Evolutionary conservation across 129 eudicot species (phyloP).

Genomic region (Arctium lappa): DNA sequence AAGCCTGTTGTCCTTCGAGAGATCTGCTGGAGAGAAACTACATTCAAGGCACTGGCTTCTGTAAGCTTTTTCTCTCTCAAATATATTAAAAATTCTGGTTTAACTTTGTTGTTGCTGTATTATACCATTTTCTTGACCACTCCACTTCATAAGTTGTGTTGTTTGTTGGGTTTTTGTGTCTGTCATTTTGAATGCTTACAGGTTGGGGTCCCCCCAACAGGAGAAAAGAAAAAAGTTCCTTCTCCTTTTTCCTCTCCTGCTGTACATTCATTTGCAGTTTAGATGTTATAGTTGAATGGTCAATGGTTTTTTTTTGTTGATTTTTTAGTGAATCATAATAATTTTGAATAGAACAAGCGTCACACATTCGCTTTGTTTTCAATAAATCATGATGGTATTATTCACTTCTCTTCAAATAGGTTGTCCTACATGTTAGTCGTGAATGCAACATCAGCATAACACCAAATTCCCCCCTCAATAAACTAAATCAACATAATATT

Average conservation of each 20-base stretch:
- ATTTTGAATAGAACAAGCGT: background rate
- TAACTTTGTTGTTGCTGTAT: background rate
- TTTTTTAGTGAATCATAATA: background rate
- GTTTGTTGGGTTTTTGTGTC: background rate
- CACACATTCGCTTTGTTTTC: background rate
- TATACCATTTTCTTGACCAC: background rate
- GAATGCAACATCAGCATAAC: background rate
- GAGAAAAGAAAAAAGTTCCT: background rate
- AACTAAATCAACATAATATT: background rate
- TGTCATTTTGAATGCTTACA: background rate
- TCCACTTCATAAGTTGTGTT: background rate
- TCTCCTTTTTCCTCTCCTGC: background rate
- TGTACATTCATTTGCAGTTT: background rate
- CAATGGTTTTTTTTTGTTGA: background rate
- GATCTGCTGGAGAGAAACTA: constrained; percentile 92
- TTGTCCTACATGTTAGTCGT: background rate
- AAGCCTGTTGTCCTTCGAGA: constrained; percentile 71
- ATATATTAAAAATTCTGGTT: background rate
- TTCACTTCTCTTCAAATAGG: background rate
- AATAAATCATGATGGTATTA: background rate
- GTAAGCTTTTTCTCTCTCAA: constrained; percentile 39
- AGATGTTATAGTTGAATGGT: background rate
- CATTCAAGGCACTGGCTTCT: constrained; percentile 71
- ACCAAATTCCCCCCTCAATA: background rate
- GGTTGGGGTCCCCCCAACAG: background rate